phyloP scores from a whole-genome alignment of 805 yeast genomes.

The Yamadazyma olivae region DNA sequence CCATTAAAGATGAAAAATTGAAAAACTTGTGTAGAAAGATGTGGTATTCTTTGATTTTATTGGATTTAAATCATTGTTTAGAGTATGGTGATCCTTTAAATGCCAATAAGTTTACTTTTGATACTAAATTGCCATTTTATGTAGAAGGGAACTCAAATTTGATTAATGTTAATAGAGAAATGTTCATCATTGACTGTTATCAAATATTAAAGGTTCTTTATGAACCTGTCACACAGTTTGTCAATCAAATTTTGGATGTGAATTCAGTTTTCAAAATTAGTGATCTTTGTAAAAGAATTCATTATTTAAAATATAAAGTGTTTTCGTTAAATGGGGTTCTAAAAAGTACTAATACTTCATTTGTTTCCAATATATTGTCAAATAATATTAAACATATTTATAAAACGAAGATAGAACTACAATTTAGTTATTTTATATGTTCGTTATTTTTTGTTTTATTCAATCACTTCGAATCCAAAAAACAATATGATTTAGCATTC shows the following conservation, averaged over 20 bases:
- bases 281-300: conserved; percentile 8
- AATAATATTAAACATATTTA: conserved; percentile 1
- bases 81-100: conserved; percentile 33
- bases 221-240: conserved; percentile 11
- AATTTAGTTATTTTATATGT: conserved; percentile 7
- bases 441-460: conserved; percentile 6
- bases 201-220: conserved; percentile 26
- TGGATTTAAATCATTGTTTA: conserved; percentile 26
- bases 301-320: conserved; percentile 7
- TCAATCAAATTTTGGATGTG: conserved; percentile 10
- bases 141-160: conserved; percentile 34
- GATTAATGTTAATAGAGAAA: conserved; percentile 33
- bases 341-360: background rate
- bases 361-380: background rate
- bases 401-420: conserved; percentile 5
- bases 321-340: conserved; percentile 2
- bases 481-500: conserved; percentile 6
- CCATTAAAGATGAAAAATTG: conserved; percentile 9
- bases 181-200: conserved; percentile 27
- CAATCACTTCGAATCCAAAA: conserved; percentile 4
- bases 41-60: conserved; percentile 29
- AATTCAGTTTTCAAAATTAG: conserved; percentile 14
- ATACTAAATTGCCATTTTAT: conserved; percentile 26
- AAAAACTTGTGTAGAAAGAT: conserved; percentile 32
- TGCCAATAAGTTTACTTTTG: conserved; percentile 26